Conservation (phyloP, 2,329 filamentous ascomycete species). For the Periconia digitata region DNA sequence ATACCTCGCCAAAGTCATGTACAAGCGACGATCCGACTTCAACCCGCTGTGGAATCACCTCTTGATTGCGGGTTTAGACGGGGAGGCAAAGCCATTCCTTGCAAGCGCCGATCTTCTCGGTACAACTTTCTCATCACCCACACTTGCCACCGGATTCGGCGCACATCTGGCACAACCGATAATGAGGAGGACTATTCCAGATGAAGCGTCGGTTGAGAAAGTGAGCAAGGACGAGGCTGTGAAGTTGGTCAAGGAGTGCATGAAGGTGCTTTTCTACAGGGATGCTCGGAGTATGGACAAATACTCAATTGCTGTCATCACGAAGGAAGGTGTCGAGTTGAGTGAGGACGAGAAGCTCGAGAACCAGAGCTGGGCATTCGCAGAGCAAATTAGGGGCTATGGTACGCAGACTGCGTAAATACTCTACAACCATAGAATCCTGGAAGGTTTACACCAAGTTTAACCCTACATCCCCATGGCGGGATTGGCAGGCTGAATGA, state of each 20-base stretch:
- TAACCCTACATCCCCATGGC: constrained; percentile 4
- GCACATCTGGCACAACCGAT: constrained; percentile 91
- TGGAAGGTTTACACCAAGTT: constrained; percentile 3
- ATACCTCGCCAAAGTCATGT: constrained; percentile 94
- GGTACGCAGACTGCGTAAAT: constrained; percentile 68
- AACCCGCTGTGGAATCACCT: constrained; percentile 97
- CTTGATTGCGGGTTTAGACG: constrained; percentile 79
- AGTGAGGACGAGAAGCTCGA: constrained; percentile 86
- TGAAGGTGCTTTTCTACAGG: constrained; percentile 98
- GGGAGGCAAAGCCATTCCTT: constrained; percentile 82
- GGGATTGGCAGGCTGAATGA: constrained; percentile 24
- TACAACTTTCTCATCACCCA: constrained; percentile 85
- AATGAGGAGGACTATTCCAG: constrained; percentile 78
- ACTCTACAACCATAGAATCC: not conserved
- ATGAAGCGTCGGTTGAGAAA: constrained; percentile 74
- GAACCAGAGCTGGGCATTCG: constrained; percentile 97
- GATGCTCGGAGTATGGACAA: constrained; percentile 89
- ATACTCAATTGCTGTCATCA: constrained; percentile 89
- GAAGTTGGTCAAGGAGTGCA: constrained; percentile 81
- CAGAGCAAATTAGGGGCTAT: constrained; percentile 91
- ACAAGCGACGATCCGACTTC: constrained; percentile 91
- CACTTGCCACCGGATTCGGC: constrained; percentile 90
- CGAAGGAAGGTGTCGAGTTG: constrained; percentile 81
- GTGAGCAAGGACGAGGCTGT: constrained; percentile 79
- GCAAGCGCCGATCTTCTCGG: constrained; percentile 89